A percentile compares a stretch with the other conserved stretches of the same genome.
These are phyloP conservation scores for Juncus inflexus DNA, from an alignment of 176 grass and related monocot species.

Conservation along the genomic window DNA sequence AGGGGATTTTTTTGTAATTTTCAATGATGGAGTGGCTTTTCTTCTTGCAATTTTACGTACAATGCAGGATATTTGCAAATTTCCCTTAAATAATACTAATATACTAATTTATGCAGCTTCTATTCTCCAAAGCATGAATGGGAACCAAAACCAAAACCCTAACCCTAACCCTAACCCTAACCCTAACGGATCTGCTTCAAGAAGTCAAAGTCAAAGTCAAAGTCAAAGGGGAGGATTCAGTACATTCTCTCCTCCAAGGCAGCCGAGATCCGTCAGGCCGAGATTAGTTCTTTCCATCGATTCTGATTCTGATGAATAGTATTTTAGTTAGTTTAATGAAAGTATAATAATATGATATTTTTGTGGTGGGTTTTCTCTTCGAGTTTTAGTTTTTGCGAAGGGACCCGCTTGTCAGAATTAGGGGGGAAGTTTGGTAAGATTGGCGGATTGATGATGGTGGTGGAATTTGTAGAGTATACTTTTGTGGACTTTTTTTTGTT, in stretches of 20 bases:
- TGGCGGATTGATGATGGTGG: too few relatives aligned
- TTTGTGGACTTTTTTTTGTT: too few relatives aligned
- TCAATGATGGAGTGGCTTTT: background rate
- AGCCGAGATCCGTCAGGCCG: constrained; percentile 38
- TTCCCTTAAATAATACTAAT: background rate
- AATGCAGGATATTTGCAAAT: constrained; percentile 7
- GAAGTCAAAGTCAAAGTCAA: background rate
- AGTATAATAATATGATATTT: too few relatives aligned
- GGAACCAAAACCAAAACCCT: constrained; percentile 2
- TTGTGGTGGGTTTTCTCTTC: background rate
- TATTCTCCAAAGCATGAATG: constrained; percentile 12
- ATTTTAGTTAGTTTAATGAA: constrained; percentile 2
- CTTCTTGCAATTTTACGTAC: constrained; percentile 2
- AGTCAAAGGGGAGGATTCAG: constrained; percentile 1
- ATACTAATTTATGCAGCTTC: constrained; percentile 36
- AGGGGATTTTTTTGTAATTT: constrained; percentile 14
- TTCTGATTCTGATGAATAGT: constrained; percentile 48
- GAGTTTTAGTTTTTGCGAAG: constrained; percentile 3
- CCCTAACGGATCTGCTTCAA: background rate
- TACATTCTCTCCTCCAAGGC: constrained; percentile 20
- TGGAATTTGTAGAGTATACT: too few relatives aligned
- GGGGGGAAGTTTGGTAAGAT: constrained; percentile 9
- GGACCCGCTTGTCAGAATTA: background rate
- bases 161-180: background rate
- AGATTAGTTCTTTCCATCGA: constrained; percentile 46